These are phyloP conservation scores for Daldinia sp. DNA, from an alignment of 2,329 filamentous ascomycete genomes.

Conservation along the genomic window DNA sequence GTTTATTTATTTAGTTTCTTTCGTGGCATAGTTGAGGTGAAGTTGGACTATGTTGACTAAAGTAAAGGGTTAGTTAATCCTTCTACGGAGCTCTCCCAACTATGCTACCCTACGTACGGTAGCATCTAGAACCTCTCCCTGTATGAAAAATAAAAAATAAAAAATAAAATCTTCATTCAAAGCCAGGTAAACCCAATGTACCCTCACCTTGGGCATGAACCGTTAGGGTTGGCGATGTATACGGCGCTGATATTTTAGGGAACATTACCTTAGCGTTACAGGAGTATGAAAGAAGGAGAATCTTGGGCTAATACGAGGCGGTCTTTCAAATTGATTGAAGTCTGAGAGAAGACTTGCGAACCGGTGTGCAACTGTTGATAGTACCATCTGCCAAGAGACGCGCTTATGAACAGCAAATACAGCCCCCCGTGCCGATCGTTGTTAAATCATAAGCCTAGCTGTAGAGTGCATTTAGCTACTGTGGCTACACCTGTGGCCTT, in stretches of 20 bases:
- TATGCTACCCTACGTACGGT: background rate
- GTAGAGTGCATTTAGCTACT: slow-evolving; percentile 4
- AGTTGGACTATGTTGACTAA: background rate
- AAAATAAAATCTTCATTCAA: background rate
- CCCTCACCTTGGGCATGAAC: slow-evolving; percentile 9
- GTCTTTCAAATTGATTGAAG: background rate
- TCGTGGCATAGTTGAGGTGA: background rate
- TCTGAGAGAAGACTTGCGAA: background rate
- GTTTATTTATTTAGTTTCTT: background rate
- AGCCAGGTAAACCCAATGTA: background rate
- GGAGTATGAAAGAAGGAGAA: slow-evolving; percentile 7
- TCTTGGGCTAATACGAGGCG: slow-evolving; percentile 13
- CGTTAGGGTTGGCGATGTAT: background rate
- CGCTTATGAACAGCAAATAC: background rate
- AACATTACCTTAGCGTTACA: background rate
- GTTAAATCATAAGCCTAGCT: slow-evolving; percentile 1
- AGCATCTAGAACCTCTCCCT: background rate
- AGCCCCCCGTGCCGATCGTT: background rate
- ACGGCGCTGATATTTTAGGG: background rate
- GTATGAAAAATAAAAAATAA: too few relatives aligned
- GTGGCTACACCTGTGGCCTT: background rate
- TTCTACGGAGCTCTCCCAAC: background rate
- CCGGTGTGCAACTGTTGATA: background rate
- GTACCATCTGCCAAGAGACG: background rate
- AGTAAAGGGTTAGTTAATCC: background rate